These are phyloP conservation scores for Galeopsis tetrahit DNA, from an alignment of 257 asterid genomes.

Conservation along the genomic window DNA sequence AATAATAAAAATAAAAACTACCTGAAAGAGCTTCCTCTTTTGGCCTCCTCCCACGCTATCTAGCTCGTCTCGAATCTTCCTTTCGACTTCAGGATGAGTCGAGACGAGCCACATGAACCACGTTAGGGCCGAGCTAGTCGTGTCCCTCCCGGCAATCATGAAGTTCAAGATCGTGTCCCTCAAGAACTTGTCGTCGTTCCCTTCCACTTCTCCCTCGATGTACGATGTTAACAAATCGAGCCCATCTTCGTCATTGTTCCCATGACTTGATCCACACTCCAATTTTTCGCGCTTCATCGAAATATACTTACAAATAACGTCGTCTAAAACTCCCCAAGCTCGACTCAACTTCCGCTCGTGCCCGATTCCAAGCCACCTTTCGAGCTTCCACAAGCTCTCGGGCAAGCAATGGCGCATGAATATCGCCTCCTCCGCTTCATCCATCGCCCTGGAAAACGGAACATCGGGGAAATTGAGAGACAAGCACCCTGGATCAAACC, in stretches of 20 bases:
- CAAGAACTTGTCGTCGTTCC: constrained; percentile 45
- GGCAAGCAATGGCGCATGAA: constrained; percentile 60
- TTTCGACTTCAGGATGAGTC: constrained; percentile 51
- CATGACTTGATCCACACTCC: neutral
- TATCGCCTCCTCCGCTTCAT: constrained; percentile 66
- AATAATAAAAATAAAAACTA: too few species aligned
- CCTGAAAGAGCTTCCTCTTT: constrained; percentile 41
- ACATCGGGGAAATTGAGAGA: constrained; percentile 55
- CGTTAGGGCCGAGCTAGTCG: constrained; percentile 66
- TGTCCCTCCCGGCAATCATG: constrained; percentile 74
- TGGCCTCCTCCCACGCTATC: constrained; percentile 14
- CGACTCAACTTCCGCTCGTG: constrained; percentile 41
- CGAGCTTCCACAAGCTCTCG: constrained; percentile 51
- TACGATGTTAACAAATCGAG: constrained; percentile 58
- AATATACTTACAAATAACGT: constrained; percentile 49
- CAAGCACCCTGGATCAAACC: constrained; percentile 68
- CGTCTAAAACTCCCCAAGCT: constrained; percentile 52
- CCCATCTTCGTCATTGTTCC: constrained; percentile 16
- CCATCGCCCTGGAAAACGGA: constrained; percentile 67
- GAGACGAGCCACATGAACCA: constrained; percentile 71
- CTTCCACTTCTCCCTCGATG: constrained; percentile 30
- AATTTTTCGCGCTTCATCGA: constrained; percentile 48
- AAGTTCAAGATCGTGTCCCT: constrained; percentile 60
- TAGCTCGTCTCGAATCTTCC: constrained; percentile 54
- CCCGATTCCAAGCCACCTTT: constrained; percentile 47